phyloP scores from a whole-genome alignment of 371 early-diverging fungal species.

The Coemansia linderi region DNA sequence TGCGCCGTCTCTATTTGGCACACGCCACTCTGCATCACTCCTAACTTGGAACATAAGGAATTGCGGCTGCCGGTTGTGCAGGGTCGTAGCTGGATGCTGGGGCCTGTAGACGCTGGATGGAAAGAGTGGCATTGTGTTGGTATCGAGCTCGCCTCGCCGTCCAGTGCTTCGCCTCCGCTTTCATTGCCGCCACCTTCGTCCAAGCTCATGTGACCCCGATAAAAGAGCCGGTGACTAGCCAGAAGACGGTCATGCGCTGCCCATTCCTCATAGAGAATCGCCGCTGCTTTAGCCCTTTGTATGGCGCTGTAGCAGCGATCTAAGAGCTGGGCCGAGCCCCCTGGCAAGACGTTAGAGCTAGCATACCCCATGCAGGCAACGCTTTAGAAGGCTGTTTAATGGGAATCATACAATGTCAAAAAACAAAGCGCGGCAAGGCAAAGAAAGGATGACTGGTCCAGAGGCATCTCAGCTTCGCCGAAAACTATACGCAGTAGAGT shows the following conservation, averaged over 20 bases:
- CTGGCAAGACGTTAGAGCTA: not conserved
- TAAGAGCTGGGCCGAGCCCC: not conserved
- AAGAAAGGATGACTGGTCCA: not conserved
- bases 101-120: not conserved
- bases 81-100: not conserved
- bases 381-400: not conserved
- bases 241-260: not conserved
- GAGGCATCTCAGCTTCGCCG: not conserved
- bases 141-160: not conserved
- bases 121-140: not conserved
- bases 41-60: not conserved
- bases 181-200: not conserved
- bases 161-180: not conserved
- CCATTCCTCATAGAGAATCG: not conserved
- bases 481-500: not conserved
- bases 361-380: not conserved
- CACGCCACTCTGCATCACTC: not conserved
- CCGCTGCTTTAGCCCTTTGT: constrained; percentile 5
- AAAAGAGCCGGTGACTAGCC: not conserved
- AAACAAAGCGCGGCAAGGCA: not conserved
- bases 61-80: not conserved
- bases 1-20: constrained; percentile 3
- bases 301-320: constrained; percentile 9
- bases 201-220: not conserved
- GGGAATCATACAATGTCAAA: not conserved